These are phyloP conservation scores for Suillus luteus DNA, from an alignment of 768 basidiomycete species.

Conservation along the genomic window DNA sequence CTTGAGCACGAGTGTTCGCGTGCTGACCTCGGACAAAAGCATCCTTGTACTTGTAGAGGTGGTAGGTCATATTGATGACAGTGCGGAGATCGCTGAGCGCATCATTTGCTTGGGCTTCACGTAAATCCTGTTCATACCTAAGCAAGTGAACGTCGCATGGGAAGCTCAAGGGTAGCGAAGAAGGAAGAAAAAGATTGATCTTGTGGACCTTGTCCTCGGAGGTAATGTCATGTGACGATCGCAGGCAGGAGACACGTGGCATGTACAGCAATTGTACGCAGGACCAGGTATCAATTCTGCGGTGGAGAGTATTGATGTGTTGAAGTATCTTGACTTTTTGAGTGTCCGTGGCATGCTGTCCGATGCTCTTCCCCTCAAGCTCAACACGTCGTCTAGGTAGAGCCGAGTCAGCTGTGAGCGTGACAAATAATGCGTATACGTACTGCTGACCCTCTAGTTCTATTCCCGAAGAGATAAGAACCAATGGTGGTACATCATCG, in stretches of 20 bases:
- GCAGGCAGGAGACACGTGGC: background rate
- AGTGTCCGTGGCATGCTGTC: background rate
- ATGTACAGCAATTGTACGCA: background rate
- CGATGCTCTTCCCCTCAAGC: background rate
- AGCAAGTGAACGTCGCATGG: background rate
- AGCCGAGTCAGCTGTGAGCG: too few species aligned
- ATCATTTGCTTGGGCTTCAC: too few species aligned
- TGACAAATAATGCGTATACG: constrained; percentile 14
- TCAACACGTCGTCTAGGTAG: background rate
- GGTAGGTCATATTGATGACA: constrained; percentile 4
- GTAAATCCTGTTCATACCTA: too few species aligned
- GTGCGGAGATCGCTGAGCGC: background rate
- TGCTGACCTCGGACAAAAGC: background rate
- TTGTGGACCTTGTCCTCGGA: constrained; percentile 1
- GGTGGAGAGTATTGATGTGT: background rate
- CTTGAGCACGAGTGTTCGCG: background rate
- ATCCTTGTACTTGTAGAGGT: constrained; percentile 3
- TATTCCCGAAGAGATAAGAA: constrained; percentile 31
- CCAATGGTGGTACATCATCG: constrained; percentile 21
- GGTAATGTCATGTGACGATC: background rate
- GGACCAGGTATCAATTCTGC: background rate
- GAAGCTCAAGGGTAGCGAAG: background rate
- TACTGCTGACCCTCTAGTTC: constrained; percentile 39
- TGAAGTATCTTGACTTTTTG: constrained; percentile 1
- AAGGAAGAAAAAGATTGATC: constrained; percentile 2